Conservation (phyloP, 345 rosid species). For the Camelina neglecta region DNA sequence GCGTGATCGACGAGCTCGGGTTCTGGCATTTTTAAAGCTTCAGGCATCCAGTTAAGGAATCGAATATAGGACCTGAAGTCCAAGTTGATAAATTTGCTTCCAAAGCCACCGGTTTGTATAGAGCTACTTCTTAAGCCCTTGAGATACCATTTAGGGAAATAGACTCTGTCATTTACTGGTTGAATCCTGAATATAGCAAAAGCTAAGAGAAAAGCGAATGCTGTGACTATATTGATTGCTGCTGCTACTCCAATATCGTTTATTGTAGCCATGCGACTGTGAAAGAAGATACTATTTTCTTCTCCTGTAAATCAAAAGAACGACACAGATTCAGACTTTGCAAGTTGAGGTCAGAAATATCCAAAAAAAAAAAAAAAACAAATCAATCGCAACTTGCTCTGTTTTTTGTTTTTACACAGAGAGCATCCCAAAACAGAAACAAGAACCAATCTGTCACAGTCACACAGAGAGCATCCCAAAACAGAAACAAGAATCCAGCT, state of each 20-base stretch:
- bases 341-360: not conserved
- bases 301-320: slow-evolving; percentile 38
- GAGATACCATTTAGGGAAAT: slow-evolving; percentile 94
- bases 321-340: slow-evolving; percentile 28
- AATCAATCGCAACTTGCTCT: not conserved
- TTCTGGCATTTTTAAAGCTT: slow-evolving; percentile 90
- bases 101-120: slow-evolving; percentile 59
- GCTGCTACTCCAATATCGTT: slow-evolving; percentile 87
- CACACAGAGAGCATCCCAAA: slow-evolving; percentile 13
- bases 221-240: slow-evolving; percentile 78
- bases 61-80: slow-evolving; percentile 71
- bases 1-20: slow-evolving; percentile 90
- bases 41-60: slow-evolving; percentile 95
- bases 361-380: not conserved
- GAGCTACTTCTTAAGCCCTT: slow-evolving; percentile 83
- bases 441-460: slow-evolving; percentile 29
- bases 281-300: slow-evolving; percentile 17
- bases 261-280: slow-evolving; percentile 66
- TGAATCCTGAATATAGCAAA: slow-evolving; percentile 88
- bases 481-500: slow-evolving; percentile 13
- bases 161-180: slow-evolving; percentile 91
- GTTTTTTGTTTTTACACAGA: slow-evolving; percentile 14
- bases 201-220: slow-evolving; percentile 72
- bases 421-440: slow-evolving; percentile 21
- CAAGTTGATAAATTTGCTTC: slow-evolving; percentile 69